Percentiles rank a stretch among this genome's conserved stretches.
Conservation (phyloP, 768 basidiomycete species). For the Mycena epipterygia region DNA sequence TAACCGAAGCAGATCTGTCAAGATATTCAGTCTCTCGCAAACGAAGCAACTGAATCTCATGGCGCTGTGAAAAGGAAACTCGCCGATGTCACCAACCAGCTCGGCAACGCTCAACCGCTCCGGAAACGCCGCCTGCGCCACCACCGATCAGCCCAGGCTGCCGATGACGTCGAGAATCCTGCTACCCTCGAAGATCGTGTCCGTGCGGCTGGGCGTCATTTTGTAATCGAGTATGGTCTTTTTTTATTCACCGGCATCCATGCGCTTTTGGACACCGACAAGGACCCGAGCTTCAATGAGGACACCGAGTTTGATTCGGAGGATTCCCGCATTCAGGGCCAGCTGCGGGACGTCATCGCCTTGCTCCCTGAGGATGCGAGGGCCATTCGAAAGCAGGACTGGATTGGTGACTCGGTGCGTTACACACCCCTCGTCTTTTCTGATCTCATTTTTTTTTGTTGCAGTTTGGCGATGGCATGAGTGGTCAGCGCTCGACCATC, state of each 20-base stretch:
- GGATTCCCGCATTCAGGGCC: constrained; percentile 7
- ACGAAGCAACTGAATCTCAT: not conserved
- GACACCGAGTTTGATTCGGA: constrained; percentile 13
- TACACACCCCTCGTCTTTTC: not conserved
- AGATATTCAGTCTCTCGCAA: not conserved
- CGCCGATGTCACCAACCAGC: no score
- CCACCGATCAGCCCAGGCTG: constrained; percentile 2
- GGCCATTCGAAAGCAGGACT: not conserved
- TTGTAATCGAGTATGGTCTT: constrained; percentile 1
- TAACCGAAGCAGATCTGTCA: not conserved
- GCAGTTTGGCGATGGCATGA: constrained; percentile 20
- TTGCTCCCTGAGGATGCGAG: constrained; percentile 12
- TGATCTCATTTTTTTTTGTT: not conserved
- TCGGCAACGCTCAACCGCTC: not conserved
- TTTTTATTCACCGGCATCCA: not conserved
- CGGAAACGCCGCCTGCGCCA: constrained; percentile 7
- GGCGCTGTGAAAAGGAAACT: not conserved
- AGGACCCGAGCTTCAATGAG: not conserved
- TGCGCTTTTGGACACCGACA: not conserved
- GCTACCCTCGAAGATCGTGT: not conserved
- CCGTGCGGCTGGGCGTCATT: constrained; percentile 10
- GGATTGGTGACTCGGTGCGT: constrained; percentile 9
- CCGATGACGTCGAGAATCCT: constrained; percentile 3
- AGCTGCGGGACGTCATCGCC: constrained; percentile 5
- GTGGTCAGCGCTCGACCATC: constrained; percentile 1